Base-by-base conservation (phyloP, 163 green algal species). In the Scenedesmus sp. region DNA sequence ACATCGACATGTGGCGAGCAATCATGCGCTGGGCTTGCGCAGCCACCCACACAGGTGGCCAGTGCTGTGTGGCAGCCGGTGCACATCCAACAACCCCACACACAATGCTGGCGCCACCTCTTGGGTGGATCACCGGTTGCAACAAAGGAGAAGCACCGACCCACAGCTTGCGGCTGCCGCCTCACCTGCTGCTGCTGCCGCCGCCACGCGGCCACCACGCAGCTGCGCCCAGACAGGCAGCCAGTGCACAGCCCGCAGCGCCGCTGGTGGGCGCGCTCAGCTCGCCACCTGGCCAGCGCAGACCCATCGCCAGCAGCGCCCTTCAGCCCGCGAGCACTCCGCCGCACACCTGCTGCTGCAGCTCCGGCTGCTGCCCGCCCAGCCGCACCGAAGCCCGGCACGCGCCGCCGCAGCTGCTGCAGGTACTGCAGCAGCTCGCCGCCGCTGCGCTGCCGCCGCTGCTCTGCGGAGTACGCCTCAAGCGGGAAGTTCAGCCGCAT, bases 211-310 rank as follows among this genome's bases (percentile, higher is more conserved):
- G 94, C 93, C 82, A 98, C 88, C 24, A 96, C 90, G 81, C 97
- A 96, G 35, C 95, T 94, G 1, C 95, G 95, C 83, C 97, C 96
- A 94, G 96, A 98, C 73, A 96, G 93, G 87, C 95, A 93, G 85
- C 95, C 94, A 65, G 16, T 92, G 90, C 88, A 98, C 86, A 22
- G 80, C 93, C 53, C 97, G 42, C 84, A 96, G 73, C 2, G 33
- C 42, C 84, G 22, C 43, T 53, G 73, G 15, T 83, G 73, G 3
- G 73, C 35, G 6, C 20, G 35, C 73, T 30, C 73, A 68, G 40
- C 42, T 40, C 44, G 43, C 65, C 40, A 51, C 56, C 30, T 22
- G 10, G 35, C 35, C 24, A 49, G 26, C 13, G 61, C 68, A 26
- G n/a, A 44, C 26, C 44, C 84, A 33, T 20, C 68, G 5, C 42